Evolutionary conservation across 2,329 filamentous ascomycete species (phyloP).

Genomic region (Trichophyton verrucosum): DNA sequence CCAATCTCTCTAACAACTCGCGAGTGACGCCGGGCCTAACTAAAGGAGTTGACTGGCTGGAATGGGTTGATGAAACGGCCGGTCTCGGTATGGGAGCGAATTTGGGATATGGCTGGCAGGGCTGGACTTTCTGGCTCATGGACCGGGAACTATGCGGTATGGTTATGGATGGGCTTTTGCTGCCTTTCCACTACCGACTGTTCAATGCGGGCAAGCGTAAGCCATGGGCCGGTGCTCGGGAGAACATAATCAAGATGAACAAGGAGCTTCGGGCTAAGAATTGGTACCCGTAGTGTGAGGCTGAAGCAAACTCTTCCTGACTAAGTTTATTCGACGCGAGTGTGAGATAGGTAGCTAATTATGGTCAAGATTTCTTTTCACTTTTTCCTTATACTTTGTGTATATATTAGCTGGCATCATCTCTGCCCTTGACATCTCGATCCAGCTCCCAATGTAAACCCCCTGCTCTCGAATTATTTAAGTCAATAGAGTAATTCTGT

Average conservation of each 20-base stretch:
- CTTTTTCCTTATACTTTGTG: too few species aligned
- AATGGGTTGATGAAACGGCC: slow-evolving; percentile 24
- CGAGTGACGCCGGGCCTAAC: slow-evolving; percentile 12
- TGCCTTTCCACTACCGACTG: slow-evolving; percentile 24
- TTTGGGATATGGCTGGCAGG: slow-evolving; percentile 22
- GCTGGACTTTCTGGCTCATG: slow-evolving; percentile 26
- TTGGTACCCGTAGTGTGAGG: not conserved
- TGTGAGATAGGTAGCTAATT: not conserved
- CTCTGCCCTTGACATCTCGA: too few species aligned
- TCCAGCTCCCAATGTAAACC: too few species aligned
- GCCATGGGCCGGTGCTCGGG: slow-evolving; percentile 21
- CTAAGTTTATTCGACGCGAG: too few species aligned
- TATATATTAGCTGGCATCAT: too few species aligned
- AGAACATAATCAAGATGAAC: slow-evolving; percentile 18
- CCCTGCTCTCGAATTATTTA: too few species aligned
- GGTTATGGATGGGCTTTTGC: slow-evolving; percentile 24
- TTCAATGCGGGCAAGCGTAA: slow-evolving; percentile 25
- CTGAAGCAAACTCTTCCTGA: not conserved
- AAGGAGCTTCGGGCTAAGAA: slow-evolving; percentile 5
- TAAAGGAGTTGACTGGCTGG: slow-evolving; percentile 13
- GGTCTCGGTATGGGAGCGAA: slow-evolving; percentile 22
- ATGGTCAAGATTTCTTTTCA: not conserved
- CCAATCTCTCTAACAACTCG: slow-evolving; percentile 10
- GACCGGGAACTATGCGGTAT: slow-evolving; percentile 23
- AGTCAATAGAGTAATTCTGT: too few species aligned